Evolutionary conservation across 495 filamentous ascomycete genomes (phyloP), one percentile per base, ranked within the genome.

Genomic region (Hamigera avellanea): DNA sequence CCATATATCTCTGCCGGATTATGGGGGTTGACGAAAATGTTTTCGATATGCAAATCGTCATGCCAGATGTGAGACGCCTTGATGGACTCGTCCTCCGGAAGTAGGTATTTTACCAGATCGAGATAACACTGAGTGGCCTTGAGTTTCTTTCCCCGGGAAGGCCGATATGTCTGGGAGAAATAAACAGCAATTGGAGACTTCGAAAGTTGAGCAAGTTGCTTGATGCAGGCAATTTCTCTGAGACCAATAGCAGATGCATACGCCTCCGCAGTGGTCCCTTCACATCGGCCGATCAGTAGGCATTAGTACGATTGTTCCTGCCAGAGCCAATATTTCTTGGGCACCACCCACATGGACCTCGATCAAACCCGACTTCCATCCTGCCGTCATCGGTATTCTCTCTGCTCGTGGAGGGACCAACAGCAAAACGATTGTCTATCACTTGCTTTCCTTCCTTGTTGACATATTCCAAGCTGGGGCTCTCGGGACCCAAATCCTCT

Each of bases 21-120:
- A 21, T 36, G 26, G 14, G 40, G 44, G 33, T 41, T 35, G 9
- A 53, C 44, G 32, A 53, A 57, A n/a, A 59, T 49, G 36, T 59
- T 59, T 7, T 42, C 48, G 26, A 36, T 35, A 33, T 57, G 54
- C 12, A 59, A 39, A 28, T 59, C 54, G 15, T 27, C 14, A 32
- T 59, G 54, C 51, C 48, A 57, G 14, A 57, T 27, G 34, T 25
- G 37, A 27, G 45, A 38, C 10, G 44, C 25, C 35, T 10, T n/a
- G 23, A 50, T 53, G 6, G 40, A 41, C 30, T 16, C 19, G n/a
- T n/a, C n/a, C 8, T 32, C 30, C n/a, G 49, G 48, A 8, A 53
- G 39, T 3, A 53, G 33, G 21, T 33, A 44, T 33, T 34, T 31
- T 5, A 48, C 32, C 9, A 53, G 5, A 3, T 26, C 9, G 14